Base-by-base conservation (phyloP, 768 basidiomycete species). In the Crassisporium funariophilum region DNA sequence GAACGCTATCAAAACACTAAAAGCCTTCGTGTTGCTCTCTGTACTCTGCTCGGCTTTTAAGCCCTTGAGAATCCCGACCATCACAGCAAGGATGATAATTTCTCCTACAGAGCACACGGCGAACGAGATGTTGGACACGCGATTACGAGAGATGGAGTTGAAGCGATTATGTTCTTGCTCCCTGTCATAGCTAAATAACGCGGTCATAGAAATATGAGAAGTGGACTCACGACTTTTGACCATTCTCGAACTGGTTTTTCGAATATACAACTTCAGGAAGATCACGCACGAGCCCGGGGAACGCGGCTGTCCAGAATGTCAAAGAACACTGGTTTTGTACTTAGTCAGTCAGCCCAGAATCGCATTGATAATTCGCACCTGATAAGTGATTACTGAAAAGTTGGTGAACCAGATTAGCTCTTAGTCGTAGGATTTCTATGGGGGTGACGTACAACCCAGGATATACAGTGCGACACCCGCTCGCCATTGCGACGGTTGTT, bases 241-340 rank as follows among this genome's bases (percentile, higher is more conserved):
- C 78, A 6, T 59, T 44, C 33, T 65, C 63, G 2, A 68, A 70
- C 38, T 74, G 63, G 3, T 44, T 47, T 4, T 71, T 65, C 2
- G 84, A 86, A 40, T 71, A 62, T 50, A 77, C 72, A n/a, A 90
- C 79, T 55, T 87, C 81, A 0, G 84, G 82, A 20, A 88, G 74
- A 60, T 89, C 78, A 7, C 80, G 75, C 17, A 84, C 83, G 12
- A 91, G 72, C 13, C 85, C 87, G 0, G 88, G 86, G 60, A 91
- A 89, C 10, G 88, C 88, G 10, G 88, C 88, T 0, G 85, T 86
- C 87, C 86, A 91, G 64, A 90, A 91, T 0, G 88, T 89, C 44
- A 89, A 62, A 22, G 84, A 71, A 45, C 84, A 79, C 80, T 86
- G 46, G 39, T 10, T 25, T 8, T 41, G 29, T 29, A 13, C 20